phyloP scores from a whole-genome alignment of 306 rosid species.

The Citrullus colocynthis region DNA sequence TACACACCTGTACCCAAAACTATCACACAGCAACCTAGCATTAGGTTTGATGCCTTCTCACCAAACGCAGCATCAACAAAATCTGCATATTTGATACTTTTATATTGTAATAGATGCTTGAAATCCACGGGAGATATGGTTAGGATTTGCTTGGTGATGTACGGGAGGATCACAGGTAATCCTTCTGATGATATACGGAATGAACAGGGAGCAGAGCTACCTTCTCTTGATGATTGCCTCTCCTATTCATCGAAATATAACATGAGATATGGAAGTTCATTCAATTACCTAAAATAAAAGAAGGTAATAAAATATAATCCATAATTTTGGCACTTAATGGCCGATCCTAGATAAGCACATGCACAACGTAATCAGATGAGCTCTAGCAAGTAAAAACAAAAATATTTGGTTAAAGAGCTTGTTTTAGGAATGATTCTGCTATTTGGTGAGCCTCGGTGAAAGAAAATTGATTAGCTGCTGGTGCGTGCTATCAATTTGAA shows the following conservation, averaged over 20 bases:
- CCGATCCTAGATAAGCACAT: neutral
- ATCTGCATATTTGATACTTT: conserved; percentile 67
- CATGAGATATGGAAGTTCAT: neutral
- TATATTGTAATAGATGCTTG: conserved; percentile 67
- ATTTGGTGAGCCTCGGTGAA: neutral
- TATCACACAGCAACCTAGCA: conserved; percentile 84
- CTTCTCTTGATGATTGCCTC: conserved; percentile 88
- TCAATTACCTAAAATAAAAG: neutral
- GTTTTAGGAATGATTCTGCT: neutral
- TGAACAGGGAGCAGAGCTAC: conserved; percentile 58
- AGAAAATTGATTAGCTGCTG: neutral
- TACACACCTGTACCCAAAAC: conserved; percentile 52
- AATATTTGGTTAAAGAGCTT: neutral
- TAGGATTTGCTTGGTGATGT: conserved; percentile 66
- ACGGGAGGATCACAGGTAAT: conserved; percentile 75
- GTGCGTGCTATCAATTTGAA: neutral
- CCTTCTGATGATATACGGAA: conserved; percentile 96
- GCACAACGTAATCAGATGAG: neutral
- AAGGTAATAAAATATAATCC: neutral
- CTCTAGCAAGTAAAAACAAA: neutral
- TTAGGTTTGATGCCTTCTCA: conserved; percentile 44
- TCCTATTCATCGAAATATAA: conserved; percentile 33
- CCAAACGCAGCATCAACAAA: conserved; percentile 68
- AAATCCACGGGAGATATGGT: conserved; percentile 57
- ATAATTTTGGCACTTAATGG: neutral